Evolutionary conservation across 305 asterid genomes (phyloP).

Genomic region (Salvia sclarea): DNA sequence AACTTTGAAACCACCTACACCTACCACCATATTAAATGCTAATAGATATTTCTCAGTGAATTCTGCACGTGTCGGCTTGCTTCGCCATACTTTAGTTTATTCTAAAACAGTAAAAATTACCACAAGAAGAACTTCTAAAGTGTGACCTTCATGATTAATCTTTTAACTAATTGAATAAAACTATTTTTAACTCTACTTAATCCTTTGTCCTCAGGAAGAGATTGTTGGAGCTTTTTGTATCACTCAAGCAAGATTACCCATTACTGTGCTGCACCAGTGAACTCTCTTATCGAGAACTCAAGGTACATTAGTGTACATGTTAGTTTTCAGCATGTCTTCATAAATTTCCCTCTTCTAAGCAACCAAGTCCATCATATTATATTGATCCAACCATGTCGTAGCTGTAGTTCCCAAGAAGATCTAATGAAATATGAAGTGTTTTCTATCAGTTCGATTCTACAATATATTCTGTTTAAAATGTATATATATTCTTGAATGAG

Average conservation of each 20-base stretch:
- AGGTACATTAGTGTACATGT: conserved; percentile 47
- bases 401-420: neutral
- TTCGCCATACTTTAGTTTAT: neutral
- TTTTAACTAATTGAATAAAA: neutral
- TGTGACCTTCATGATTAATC: conserved; percentile 4
- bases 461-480: neutral
- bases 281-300: conserved; percentile 61
- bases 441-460: neutral
- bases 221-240: conserved; percentile 52
- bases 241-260: conserved; percentile 41
- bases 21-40: neutral
- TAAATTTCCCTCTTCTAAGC: conserved; percentile 4
- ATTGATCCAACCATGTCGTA: neutral
- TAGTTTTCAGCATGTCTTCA: conserved; percentile 9
- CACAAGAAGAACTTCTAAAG: neutral
- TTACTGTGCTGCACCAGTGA: conserved; percentile 32
- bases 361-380: conserved; percentile 1
- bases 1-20: neutral
- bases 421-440: neutral
- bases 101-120: neutral
- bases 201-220: conserved; percentile 56
- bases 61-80: neutral
- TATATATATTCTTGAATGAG: conserved; percentile 1
- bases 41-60: neutral
- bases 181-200: conserved; percentile 6